phyloP scores from a whole-genome alignment of 495 filamentous ascomycete species.

The Penicillium chermesinum region DNA sequence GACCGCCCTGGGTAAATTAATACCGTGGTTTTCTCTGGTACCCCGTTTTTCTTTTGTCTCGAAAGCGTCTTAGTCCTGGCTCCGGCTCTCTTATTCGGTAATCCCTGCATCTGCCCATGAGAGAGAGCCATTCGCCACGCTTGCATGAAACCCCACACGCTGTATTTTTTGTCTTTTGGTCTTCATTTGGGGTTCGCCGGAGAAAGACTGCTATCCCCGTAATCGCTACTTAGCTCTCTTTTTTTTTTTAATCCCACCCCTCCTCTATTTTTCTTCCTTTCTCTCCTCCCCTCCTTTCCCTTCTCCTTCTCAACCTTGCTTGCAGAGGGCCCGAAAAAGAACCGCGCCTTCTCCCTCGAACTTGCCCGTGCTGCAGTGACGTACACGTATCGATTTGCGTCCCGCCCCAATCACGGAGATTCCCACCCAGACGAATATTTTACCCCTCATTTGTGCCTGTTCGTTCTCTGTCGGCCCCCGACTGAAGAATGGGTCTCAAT shows the following conservation, averaged over 20 bases:
- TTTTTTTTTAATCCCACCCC: constrained; percentile 22
- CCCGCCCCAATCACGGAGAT: constrained; percentile 20
- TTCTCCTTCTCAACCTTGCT: constrained; percentile 12
- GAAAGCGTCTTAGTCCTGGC: too few species aligned
- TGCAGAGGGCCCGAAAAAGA: constrained; percentile 22
- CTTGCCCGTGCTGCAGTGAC: constrained; percentile 32
- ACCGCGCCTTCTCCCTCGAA: constrained; percentile 4
- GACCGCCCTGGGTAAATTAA: too few species aligned
- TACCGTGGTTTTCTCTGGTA: too few species aligned
- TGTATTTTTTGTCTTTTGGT: constrained; percentile 3
- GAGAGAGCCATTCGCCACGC: too few species aligned
- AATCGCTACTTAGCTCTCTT: constrained; percentile 15
- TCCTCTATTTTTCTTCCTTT: constrained; percentile 23
- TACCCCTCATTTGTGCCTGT: constrained; percentile 15
- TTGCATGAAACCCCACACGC: constrained; percentile 10
- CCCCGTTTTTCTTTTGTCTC: too few species aligned
- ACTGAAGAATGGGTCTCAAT: constrained; percentile 64
- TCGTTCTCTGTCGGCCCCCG: constrained; percentile 44
- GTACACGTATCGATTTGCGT: constrained; percentile 23
- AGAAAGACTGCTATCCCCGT: constrained; percentile 24
- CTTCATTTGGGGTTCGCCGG: constrained; percentile 6
- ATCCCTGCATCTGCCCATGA: too few species aligned
- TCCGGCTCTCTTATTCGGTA: too few species aligned
- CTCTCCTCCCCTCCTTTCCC: constrained; percentile 16
- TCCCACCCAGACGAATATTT: constrained; percentile 7